Conservation (phyloP, 179 eudicot species). For the Nepenthes alata region DNA sequence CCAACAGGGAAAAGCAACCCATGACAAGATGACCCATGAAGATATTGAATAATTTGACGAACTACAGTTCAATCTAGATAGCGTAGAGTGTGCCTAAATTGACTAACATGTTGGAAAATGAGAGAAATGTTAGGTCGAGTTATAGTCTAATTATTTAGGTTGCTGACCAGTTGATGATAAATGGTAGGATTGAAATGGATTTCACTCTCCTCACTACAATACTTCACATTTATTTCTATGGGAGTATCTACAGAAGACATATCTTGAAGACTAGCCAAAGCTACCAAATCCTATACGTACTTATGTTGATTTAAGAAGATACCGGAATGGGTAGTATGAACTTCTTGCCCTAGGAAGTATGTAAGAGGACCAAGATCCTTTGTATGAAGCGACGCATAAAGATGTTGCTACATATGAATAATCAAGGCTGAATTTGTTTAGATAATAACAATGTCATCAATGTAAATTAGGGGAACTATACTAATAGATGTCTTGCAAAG, state of each 20-base stretch:
- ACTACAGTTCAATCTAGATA: not conserved
- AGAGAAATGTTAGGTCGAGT: not conserved
- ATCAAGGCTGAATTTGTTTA: not conserved
- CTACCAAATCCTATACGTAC: not conserved
- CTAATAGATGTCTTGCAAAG: not conserved
- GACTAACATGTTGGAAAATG: not conserved
- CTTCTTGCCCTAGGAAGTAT: not conserved
- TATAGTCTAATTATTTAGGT: not conserved
- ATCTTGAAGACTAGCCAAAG: not conserved
- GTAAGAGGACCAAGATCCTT: conserved; percentile 1
- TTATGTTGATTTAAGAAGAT: conserved; percentile 1
- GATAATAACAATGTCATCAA: not conserved
- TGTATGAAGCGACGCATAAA: not conserved
- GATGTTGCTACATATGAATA: not conserved
- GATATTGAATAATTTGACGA: not conserved
- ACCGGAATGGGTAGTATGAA: not conserved
- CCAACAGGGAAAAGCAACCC: not conserved
- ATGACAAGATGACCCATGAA: not conserved
- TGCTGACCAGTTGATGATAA: not conserved
- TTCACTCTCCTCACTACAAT: not conserved
- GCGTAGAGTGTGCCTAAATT: not conserved
- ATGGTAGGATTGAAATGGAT: not conserved
- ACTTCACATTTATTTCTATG: not conserved
- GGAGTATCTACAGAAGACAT: not conserved
- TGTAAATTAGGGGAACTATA: not conserved